These are phyloP conservation scores for Hypoxylon subgilvum DNA, from an alignment of 495 filamentous ascomycete species.

Conservation along the genomic window DNA sequence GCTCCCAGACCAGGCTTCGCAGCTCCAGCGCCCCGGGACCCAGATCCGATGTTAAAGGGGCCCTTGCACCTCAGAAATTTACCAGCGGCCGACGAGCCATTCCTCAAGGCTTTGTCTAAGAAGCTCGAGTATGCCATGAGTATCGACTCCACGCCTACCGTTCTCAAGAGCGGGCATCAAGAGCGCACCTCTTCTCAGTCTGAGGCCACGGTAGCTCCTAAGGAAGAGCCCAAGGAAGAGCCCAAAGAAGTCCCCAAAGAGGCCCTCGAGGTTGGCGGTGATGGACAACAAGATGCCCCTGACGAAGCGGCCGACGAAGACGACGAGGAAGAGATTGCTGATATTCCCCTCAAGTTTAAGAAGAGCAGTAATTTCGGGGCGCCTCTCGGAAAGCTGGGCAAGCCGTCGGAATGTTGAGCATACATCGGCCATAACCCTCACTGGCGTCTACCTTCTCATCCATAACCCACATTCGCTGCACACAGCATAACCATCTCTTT, in stretches of 20 bases:
- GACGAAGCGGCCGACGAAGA: constrained; percentile 42
- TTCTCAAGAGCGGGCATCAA: constrained; percentile 38
- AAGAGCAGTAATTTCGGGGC: constrained; percentile 66
- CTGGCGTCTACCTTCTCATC: background rate
- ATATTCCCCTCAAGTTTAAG: constrained; percentile 64
- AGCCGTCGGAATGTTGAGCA: constrained; percentile 3
- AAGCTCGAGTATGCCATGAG: constrained; percentile 51
- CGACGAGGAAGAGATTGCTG: no score
- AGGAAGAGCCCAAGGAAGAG: no score
- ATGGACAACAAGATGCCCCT: constrained; percentile 16
- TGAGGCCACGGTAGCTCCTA: background rate
- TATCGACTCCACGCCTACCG: constrained; percentile 47
- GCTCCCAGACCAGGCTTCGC: background rate
- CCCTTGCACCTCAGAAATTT: constrained; percentile 54
- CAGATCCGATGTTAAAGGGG: constrained; percentile 50
- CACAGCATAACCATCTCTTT: constrained; percentile 1
- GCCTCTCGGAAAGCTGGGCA: constrained; percentile 36
- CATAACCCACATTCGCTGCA: constrained; percentile 12
- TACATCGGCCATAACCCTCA: background rate
- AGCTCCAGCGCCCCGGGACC: constrained; percentile 26
- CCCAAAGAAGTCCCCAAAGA: no score
- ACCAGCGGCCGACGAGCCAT: constrained; percentile 54
- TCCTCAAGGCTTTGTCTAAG: constrained; percentile 49
- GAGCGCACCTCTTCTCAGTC: background rate
- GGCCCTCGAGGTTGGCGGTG: no score